Evolutionary conservation across 176 grass and related monocot genomes (phyloP), one percentile per base, ranked within the genome.

Genomic region (Oryza rufipogon): DNA sequence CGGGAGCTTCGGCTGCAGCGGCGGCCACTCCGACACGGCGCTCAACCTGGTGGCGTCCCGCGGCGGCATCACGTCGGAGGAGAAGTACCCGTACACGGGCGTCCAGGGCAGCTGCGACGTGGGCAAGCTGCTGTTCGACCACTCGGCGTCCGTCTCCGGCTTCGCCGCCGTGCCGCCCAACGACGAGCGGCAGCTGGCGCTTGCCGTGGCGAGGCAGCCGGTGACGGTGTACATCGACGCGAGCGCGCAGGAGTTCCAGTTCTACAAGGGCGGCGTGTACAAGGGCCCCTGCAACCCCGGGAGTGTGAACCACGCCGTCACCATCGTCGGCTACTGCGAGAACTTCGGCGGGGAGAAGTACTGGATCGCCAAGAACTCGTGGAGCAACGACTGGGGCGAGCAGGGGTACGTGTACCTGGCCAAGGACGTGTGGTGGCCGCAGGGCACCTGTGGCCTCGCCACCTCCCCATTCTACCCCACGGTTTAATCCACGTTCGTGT

Each of bases 291-390:
- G 86, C 76, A 11, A 82, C 9, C 11, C 42, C 11, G 39, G 54
- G 36, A 47, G 26, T 15, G 64, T 89, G 28, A 81, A 89, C 83
- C 90, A 92, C 14, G 90, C 86, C 1, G 2, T 92, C 8, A 88
- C 73, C 70, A 77, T 88, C 42, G 73, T 92, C 49, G 86, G 86
- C 9, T 92, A 92, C 52, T 87, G 90, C 76, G 81, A 88, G 52
- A 38, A 34, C 23, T 69, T 20, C 2, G 72, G 38, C 25, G 72
- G 87, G 23, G 25, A 70, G 1, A 88, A 88, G 16, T 92, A 86
- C 39, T 92, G 90, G 90, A 74, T 88, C n/a, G 81, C 80, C 2
- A 92, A 92, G 73, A 92, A 92, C 51, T 92, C 90, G 2, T 92
- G 90, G 90, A 70, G 86, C 48, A 68, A 61, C 25, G 79, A 70